Conservation (phyloP, 2,329 filamentous ascomycete genomes). For the Diatrype stigma region DNA sequence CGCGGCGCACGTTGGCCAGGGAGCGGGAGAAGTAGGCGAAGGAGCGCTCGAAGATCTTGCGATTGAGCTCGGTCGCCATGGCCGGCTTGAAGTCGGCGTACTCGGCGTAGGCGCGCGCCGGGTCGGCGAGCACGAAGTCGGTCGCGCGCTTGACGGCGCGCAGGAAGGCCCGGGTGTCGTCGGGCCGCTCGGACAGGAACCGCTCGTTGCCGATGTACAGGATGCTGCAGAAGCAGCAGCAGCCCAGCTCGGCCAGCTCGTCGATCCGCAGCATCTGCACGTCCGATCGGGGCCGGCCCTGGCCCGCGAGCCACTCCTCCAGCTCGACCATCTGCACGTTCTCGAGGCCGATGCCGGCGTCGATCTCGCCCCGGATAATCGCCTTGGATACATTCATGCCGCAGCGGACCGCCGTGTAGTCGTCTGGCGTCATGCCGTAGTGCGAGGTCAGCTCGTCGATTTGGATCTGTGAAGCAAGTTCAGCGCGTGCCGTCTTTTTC, state of each 20-base stretch:
- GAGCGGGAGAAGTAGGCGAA: conserved; percentile 74
- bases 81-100: conserved; percentile 69
- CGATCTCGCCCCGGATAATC: conserved; percentile 68
- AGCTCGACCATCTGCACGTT: conserved; percentile 83
- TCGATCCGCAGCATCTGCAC: conserved; percentile 81
- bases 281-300: conserved; percentile 60
- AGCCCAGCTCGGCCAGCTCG: conserved; percentile 72
- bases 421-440: conserved; percentile 68
- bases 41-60: conserved; percentile 75
- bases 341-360: conserved; percentile 72
- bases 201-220: conserved; percentile 74
- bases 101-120: conserved; percentile 60
- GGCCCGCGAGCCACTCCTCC: conserved; percentile 66
- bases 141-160: conserved; percentile 71
- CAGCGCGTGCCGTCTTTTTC: background rate
- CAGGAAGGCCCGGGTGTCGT: conserved; percentile 64
- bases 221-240: conserved; percentile 81
- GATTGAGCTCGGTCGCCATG: conserved; percentile 65
- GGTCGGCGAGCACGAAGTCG: conserved; percentile 63
- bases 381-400: conserved; percentile 79
- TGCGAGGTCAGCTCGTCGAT: conserved; percentile 76
- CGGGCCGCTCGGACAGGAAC: conserved; percentile 63
- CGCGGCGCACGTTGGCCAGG: conserved; percentile 68
- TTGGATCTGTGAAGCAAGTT: conserved; percentile 50
- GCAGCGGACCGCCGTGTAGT: conserved; percentile 74